Percentiles rank a stretch among this genome's conserved stretches.
Evolutionary conservation across 2,329 filamentous ascomycete genomes (phyloP).

Genomic region (Alternaria sp.): DNA sequence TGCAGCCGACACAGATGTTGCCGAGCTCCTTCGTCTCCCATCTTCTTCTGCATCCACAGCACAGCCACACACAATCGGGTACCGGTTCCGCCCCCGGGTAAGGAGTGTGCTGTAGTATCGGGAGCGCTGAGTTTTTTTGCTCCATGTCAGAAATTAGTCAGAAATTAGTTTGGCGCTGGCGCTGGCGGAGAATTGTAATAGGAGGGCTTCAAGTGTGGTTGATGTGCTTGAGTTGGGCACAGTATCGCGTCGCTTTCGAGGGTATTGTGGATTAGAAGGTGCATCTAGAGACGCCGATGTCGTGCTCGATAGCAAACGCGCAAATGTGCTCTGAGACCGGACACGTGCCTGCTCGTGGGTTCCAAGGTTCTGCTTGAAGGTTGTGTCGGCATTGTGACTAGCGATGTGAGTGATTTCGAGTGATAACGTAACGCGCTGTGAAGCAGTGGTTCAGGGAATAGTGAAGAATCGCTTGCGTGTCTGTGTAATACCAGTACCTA

Average conservation of each 20-base stretch:
- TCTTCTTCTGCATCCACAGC: constrained; percentile 17
- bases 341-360: background rate
- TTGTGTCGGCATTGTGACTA: background rate
- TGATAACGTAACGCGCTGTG: background rate
- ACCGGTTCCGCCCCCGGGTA: constrained; percentile 16
- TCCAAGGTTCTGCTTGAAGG: background rate
- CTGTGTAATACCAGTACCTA: background rate
- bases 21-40: constrained; percentile 21
- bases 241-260: background rate
- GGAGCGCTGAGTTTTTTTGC: background rate
- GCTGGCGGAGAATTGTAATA: background rate
- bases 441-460: background rate
- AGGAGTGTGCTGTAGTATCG: constrained; percentile 1
- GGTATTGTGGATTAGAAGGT: background rate
- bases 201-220: background rate
- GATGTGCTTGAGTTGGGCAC: background rate
- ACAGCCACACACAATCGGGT: constrained; percentile 17
- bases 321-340: background rate
- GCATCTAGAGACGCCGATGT: background rate
- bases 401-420: background rate
- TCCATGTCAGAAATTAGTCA: background rate
- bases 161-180: background rate
- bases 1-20: constrained; percentile 18
- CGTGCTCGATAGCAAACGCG: background rate
- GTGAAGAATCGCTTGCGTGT: background rate